Conservation (phyloP, 768 basidiomycete genomes). For the Suillus occidentalis region DNA sequence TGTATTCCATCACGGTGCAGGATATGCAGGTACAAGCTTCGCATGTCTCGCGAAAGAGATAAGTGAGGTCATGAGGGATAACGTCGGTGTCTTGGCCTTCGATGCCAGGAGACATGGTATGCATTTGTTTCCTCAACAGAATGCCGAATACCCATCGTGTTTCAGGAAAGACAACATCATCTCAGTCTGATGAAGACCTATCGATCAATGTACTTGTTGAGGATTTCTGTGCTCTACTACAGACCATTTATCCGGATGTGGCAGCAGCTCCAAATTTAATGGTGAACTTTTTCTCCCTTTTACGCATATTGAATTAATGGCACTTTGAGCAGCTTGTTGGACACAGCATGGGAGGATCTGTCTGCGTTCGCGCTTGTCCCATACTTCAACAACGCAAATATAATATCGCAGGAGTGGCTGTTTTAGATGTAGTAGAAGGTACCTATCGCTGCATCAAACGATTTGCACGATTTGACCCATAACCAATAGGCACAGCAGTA, state of each 20-base stretch:
- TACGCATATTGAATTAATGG: not conserved
- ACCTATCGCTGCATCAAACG: slow-evolving; percentile 3
- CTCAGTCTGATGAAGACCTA: slow-evolving; percentile 37
- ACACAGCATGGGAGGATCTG: slow-evolving; percentile 96
- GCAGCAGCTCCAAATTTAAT: slow-evolving; percentile 67
- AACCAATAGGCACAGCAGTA: slow-evolving; percentile 73
- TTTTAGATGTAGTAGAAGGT: slow-evolving; percentile 92
- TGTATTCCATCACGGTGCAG: slow-evolving; percentile 94
- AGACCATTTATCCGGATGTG: slow-evolving; percentile 68
- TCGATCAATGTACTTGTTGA: slow-evolving; percentile 68
- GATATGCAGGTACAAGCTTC: slow-evolving; percentile 87
- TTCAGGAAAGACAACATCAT: slow-evolving; percentile 28
- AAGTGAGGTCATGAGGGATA: slow-evolving; percentile 54
- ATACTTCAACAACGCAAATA: slow-evolving; percentile 67
- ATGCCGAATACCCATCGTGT: slow-evolving; percentile 1
- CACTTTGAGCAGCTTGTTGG: slow-evolving; percentile 65
- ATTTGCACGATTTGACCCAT: not conserved
- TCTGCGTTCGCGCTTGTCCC: slow-evolving; percentile 72
- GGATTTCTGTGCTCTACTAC: slow-evolving; percentile 74
- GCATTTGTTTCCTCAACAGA: slow-evolving; percentile 20
- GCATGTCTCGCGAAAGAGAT: slow-evolving; percentile 89
- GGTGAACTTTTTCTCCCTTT: slow-evolving; percentile 42
- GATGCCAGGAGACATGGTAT: slow-evolving; percentile 90
- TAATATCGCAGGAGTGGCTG: slow-evolving; percentile 71
- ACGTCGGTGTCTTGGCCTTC: slow-evolving; percentile 77